Evolutionary conservation across 371 early-diverging fungal genomes (phyloP), one percentile per base, ranked within the genome.

Genomic region (Mortierella sp.): DNA sequence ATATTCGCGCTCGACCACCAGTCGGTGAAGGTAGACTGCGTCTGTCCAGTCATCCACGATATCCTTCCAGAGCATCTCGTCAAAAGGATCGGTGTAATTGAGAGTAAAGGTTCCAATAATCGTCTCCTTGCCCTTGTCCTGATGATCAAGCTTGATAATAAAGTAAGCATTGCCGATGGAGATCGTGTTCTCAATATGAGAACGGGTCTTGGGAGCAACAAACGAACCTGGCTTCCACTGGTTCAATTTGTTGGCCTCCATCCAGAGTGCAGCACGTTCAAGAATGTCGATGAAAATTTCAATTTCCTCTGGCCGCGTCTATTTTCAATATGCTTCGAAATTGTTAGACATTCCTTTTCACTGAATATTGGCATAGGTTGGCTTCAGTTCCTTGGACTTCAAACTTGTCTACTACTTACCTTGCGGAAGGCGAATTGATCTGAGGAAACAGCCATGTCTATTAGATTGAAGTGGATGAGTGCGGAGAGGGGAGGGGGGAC

Each of bases 61-160:
- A n/a, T 77, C 79, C 52, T 66, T 77, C 79, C 79, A 77, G 3
- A 77, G 70, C 76, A 76, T 76, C 53, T 76, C 64, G 57, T 76
- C 76, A 66, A 76, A 76, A 48, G 72, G 58, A 25, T 76, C 79
- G 5, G 60, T 55, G 61, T 77, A 77, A 57, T 77, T 77, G 30
- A 77, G 53, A 0, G 79, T 77, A 44, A 77, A 72, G 25, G 79
- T 77, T 43, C 79, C 79, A n/a, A 77, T 77, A 63, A 77, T 77
- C 4, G 66, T 47, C 15, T 55, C 68, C 29, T 23, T 57, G 60
- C n/a, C 2, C 37, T 7, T 65, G 43, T 2, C 1, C 37, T 55
- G 37, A 30, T 48, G 37, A 0, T 62, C 58, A 16, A 50, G 12
- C 57, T 70, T 68, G 72, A 77, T 62, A 43, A 77, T 77, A 25